Conservation (phyloP, 2,329 filamentous ascomycete species). For the Cladosporium sp. region DNA sequence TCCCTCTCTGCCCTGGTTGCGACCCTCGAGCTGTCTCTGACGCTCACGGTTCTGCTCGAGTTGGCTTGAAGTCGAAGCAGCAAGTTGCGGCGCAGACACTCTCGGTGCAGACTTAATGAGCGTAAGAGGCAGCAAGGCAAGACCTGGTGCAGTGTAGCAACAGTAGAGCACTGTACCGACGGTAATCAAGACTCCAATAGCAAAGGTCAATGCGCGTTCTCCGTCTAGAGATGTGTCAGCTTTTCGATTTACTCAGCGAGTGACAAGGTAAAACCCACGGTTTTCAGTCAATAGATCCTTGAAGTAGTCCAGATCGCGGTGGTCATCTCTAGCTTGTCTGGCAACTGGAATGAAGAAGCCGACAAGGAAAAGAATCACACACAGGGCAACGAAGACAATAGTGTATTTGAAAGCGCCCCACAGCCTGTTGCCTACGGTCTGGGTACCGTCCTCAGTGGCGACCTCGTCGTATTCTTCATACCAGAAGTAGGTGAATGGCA, state of each 20-base stretch:
- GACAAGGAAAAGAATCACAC: constrained; percentile 79
- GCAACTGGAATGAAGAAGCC: constrained; percentile 91
- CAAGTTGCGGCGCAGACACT: constrained; percentile 75
- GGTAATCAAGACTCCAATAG: constrained; percentile 80
- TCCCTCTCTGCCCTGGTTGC: constrained; percentile 70
- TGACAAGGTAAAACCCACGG: constrained; percentile 45
- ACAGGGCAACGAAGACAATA: constrained; percentile 72
- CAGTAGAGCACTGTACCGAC: constrained; percentile 82
- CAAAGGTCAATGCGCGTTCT: constrained; percentile 88
- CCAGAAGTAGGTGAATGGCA: constrained; percentile 97
- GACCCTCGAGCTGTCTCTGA: constrained; percentile 84
- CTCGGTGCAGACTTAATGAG: constrained; percentile 90
- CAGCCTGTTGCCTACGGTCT: constrained; percentile 67
- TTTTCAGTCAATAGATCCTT: constrained; percentile 78
- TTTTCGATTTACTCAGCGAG: background rate
- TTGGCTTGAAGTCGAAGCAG: constrained; percentile 71
- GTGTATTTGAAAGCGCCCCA: constrained; percentile 91
- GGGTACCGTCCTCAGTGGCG: constrained; percentile 72
- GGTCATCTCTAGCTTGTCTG: constrained; percentile 57
- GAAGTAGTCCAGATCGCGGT: constrained; percentile 88
- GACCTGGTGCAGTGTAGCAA: constrained; percentile 81
- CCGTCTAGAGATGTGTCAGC: constrained; percentile 52
- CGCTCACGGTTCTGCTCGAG: constrained; percentile 86
- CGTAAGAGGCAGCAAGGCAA: constrained; percentile 83
- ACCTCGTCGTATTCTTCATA: constrained; percentile 97